phyloP scores from a whole-genome alignment of 495 filamentous ascomycete genomes.

The Penicillium dipodomyicola region DNA sequence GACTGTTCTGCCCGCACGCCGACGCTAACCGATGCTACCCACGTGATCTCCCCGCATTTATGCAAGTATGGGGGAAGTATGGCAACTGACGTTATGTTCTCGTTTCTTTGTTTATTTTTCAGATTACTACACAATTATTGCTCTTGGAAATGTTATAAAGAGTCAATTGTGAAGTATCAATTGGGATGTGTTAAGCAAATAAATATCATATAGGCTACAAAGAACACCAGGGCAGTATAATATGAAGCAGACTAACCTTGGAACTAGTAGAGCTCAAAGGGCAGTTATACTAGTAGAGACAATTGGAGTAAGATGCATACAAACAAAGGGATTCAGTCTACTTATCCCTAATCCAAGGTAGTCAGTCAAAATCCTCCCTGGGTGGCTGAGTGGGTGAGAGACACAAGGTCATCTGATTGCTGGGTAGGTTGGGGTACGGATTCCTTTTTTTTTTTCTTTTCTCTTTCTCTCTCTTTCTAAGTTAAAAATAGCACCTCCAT shows the following conservation, averaged over 20 bases:
- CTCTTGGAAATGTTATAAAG: not conserved
- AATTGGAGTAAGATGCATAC: not conserved
- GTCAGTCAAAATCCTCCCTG: not conserved
- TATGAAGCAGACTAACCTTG: not conserved
- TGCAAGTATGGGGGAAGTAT: constrained; percentile 1
- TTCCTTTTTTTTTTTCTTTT: not conserved
- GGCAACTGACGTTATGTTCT: not conserved
- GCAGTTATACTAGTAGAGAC: not conserved
- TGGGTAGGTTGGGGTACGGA: not conserved
- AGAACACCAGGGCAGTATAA: not conserved
- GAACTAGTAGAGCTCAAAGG: not conserved
- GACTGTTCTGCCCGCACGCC: constrained; percentile 24
- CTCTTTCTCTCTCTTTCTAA: not conserved
- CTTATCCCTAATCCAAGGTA: not conserved
- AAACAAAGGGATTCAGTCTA: not conserved
- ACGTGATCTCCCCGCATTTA: constrained; percentile 38
- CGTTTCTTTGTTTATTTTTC: not conserved
- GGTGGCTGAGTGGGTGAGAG: constrained; percentile 6
- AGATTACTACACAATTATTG: not conserved
- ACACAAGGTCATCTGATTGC: constrained; percentile 2
- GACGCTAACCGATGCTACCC: constrained; percentile 43
- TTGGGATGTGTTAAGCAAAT: not conserved
- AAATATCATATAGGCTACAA: not conserved
- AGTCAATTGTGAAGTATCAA: not conserved
- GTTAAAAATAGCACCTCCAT: not conserved